These are phyloP conservation scores for Aspergillus aculeatinus DNA, from an alignment of 2,329 filamentous ascomycete genomes.

Conservation along the genomic window DNA sequence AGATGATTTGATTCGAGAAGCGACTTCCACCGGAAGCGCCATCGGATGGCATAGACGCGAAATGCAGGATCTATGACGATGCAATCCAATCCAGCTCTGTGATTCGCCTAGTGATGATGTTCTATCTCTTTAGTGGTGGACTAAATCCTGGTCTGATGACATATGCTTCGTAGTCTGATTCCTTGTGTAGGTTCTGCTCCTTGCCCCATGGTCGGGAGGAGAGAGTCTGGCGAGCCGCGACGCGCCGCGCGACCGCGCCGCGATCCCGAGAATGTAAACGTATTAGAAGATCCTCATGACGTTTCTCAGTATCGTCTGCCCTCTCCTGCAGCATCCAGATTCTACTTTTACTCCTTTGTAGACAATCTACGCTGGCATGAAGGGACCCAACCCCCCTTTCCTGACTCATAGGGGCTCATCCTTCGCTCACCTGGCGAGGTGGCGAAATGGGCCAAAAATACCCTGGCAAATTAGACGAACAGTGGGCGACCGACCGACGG, in stretches of 20 bases:
- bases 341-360: too few species aligned
- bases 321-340: too few species aligned
- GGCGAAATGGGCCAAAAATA: too few species aligned
- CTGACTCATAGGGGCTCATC: too few species aligned
- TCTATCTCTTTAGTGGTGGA: background rate
- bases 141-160: background rate
- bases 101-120: background rate
- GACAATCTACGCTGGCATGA: too few species aligned
- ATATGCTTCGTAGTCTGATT: background rate
- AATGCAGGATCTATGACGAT: conserved; percentile 30
- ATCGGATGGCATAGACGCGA: conserved; percentile 38
- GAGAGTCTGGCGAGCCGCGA: background rate
- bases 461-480: too few species aligned
- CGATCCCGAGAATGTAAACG: background rate
- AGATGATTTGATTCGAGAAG: conserved; percentile 22
- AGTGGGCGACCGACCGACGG: too few species aligned
- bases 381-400: too few species aligned
- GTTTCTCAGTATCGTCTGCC: background rate
- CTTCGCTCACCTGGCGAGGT: too few species aligned
- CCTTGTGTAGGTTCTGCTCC: background rate
- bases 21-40: conserved; percentile 31
- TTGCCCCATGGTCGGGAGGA: background rate
- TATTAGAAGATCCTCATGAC: background rate
- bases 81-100: conserved; percentile 22
- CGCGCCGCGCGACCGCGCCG: too few species aligned